Conservation (phyloP, 2,329 filamentous ascomycete species). For the Coniella vitis region DNA sequence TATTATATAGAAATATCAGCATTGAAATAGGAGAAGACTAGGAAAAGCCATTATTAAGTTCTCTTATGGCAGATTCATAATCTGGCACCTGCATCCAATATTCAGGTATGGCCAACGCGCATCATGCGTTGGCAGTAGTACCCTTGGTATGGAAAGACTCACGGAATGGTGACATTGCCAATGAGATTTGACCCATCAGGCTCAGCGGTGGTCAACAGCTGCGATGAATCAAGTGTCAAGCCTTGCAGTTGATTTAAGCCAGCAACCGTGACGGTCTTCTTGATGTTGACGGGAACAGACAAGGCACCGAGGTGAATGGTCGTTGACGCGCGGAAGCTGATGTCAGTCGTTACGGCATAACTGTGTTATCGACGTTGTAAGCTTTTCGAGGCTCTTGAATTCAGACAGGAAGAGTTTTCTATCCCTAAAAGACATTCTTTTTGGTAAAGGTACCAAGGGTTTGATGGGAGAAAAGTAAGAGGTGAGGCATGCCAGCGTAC, state of each 20-base stretch:
- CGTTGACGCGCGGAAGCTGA: constrained; percentile 2
- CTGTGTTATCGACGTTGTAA: not conserved
- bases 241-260: constrained; percentile 3
- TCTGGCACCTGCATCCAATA: too few relatives aligned
- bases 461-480: too few relatives aligned
- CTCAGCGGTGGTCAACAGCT: not conserved
- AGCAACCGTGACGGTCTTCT: constrained; percentile 4
- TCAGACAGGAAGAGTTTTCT: too few relatives aligned
- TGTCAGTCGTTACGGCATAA: not conserved
- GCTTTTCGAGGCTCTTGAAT: too few relatives aligned
- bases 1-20: not conserved
- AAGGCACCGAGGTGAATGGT: constrained; percentile 2
- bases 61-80: too few relatives aligned
- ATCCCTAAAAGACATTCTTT: not conserved
- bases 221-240: constrained; percentile 1
- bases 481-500: not conserved
- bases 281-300: not conserved
- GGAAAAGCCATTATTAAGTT: too few relatives aligned
- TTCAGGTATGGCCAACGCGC: too few relatives aligned
- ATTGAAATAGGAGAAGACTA: too few relatives aligned
- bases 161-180: constrained; percentile 5
- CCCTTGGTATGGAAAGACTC: too few relatives aligned
- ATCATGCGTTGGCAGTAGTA: too few relatives aligned
- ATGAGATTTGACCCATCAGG: constrained; percentile 2
- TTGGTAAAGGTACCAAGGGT: not conserved